Percentiles rank a stretch among this genome's conserved stretches.
phyloP scores from a whole-genome alignment of 768 basidiomycete species.

The Rhodotorula kratochvilovae region DNA sequence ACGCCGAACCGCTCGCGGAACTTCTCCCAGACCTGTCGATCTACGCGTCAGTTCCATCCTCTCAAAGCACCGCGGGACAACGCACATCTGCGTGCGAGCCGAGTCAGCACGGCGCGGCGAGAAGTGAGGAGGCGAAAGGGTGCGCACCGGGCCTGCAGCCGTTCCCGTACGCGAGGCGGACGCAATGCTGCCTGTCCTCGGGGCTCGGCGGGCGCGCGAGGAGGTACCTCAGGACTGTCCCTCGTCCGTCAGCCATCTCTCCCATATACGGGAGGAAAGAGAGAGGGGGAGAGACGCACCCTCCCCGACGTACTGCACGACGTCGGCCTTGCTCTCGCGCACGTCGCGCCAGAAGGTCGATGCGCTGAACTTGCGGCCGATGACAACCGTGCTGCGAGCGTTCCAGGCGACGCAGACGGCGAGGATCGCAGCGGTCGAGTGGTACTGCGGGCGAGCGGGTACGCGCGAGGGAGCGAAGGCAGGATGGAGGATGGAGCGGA shows the following conservation, averaged over 20 bases:
- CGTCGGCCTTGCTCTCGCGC: constrained; percentile 21
- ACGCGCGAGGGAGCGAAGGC: background rate
- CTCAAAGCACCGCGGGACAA: background rate
- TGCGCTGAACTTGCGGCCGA: constrained; percentile 37
- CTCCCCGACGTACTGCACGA: constrained; percentile 38
- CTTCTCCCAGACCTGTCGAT: constrained; percentile 30
- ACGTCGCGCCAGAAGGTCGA: constrained; percentile 34
- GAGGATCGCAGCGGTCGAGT: constrained; percentile 25
- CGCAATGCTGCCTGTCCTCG: constrained; percentile 27
- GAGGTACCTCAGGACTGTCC: constrained; percentile 33
- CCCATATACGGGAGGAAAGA: no score
- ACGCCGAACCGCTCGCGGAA: constrained; percentile 38
- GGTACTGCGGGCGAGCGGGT: constrained; percentile 10
- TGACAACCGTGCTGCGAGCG: constrained; percentile 23
- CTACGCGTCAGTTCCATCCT: background rate
- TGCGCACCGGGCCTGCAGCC: constrained; percentile 29
- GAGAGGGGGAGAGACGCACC: background rate
- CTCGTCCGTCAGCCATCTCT: background rate
- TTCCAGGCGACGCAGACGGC: constrained; percentile 30
- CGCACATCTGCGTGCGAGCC: background rate
- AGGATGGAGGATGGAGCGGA: background rate
- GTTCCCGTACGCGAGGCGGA: constrained; percentile 35
- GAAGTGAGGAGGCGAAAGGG: background rate
- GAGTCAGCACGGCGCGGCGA: background rate
- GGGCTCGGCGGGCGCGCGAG: constrained; percentile 23